Conservation (phyloP, 805 yeast species). For the Candida sanyiensis region DNA sequence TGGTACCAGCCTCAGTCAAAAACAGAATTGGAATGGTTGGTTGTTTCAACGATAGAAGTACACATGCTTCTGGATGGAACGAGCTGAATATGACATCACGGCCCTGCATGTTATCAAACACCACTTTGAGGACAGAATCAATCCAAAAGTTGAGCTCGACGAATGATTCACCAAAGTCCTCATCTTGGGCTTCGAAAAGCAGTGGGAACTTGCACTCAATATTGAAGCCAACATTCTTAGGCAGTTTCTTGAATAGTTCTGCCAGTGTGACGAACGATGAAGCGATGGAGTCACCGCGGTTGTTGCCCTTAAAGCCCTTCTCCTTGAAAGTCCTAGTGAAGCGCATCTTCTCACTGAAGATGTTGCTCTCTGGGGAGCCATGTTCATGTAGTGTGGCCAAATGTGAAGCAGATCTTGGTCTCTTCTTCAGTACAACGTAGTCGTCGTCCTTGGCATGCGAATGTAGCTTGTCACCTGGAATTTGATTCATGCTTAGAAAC, state of each 20-base stretch:
- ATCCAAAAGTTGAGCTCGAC: slow-evolving; percentile 83
- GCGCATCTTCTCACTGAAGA: slow-evolving; percentile 57
- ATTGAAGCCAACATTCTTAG: slow-evolving; percentile 83
- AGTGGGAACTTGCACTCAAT: slow-evolving; percentile 94
- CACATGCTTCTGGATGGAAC: slow-evolving; percentile 91
- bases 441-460: slow-evolving; percentile 24
- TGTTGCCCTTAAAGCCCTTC: slow-evolving; percentile 88
- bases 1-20: slow-evolving; percentile 84
- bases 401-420: slow-evolving; percentile 24
- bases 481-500: slow-evolving; percentile 51
- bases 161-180: slow-evolving; percentile 80
- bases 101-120: slow-evolving; percentile 71
- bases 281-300: slow-evolving; percentile 83
- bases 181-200: slow-evolving; percentile 86
- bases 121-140: slow-evolving; percentile 75
- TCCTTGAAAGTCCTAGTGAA: slow-evolving; percentile 83
- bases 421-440: slow-evolving; percentile 20
- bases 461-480: slow-evolving; percentile 12
- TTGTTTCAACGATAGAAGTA: slow-evolving; percentile 81
- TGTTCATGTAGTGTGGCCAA: slow-evolving; percentile 5
- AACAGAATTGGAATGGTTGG: slow-evolving; percentile 89
- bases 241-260: slow-evolving; percentile 77
- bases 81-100: slow-evolving; percentile 88
- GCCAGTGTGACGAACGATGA: slow-evolving; percentile 85
- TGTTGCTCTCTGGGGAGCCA: slow-evolving; percentile 2